phyloP scores from a whole-genome alignment of 768 basidiomycete species.

The Panaeolus papilionaceus region DNA sequence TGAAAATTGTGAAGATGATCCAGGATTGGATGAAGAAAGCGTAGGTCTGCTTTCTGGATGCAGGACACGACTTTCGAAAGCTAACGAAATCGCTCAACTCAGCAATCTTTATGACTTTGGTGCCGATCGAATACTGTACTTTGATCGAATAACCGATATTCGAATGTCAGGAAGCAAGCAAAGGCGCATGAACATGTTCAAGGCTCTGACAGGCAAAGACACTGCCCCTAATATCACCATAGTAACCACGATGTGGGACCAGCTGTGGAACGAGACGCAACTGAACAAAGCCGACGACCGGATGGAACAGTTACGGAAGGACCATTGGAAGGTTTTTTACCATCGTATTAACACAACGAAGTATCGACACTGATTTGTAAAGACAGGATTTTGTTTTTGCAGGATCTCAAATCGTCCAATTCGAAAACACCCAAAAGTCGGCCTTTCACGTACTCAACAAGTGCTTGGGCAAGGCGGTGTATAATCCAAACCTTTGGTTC shows the following conservation, averaged over 20 bases:
- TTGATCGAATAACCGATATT: neutral
- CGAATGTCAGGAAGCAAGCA: slow-evolving; percentile 11
- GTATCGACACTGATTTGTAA: neutral
- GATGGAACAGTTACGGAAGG: neutral
- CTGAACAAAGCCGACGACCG: neutral
- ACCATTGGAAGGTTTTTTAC: neutral
- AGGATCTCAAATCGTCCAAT: neutral
- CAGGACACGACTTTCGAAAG: neutral
- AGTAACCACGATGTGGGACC: slow-evolving; percentile 12
- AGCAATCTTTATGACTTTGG: neutral
- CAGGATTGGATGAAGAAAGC: slow-evolving; percentile 5
- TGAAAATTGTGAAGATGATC: slow-evolving; percentile 8
- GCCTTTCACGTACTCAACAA: neutral
- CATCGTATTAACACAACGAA: neutral
- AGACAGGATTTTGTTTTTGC: neutral
- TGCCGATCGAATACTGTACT: neutral
- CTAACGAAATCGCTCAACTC: neutral
- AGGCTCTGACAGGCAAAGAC: neutral
- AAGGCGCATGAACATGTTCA: slow-evolving; percentile 11
- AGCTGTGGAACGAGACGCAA: neutral
- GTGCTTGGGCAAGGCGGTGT: neutral
- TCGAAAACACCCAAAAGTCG: neutral
- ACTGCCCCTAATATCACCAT: neutral
- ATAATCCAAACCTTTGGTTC: neutral
- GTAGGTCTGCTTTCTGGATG: neutral